Percentiles rank a stretch among this genome's conserved stretches.
phyloP scores from a whole-genome alignment of 129 eudicot species.

The Mikania micrantha region DNA sequence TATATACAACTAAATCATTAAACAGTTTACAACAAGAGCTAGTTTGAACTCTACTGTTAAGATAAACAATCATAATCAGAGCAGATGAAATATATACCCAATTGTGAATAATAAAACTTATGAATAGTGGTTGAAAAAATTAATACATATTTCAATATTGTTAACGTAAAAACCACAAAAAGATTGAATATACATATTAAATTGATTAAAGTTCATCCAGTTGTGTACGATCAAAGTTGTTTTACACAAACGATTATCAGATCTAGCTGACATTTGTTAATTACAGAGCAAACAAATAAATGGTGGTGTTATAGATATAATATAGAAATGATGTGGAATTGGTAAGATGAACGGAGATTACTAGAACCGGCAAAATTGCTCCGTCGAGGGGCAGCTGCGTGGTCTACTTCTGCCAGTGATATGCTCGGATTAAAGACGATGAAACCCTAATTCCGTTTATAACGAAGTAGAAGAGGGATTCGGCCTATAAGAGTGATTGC shows the following conservation, averaged over 20 bases:
- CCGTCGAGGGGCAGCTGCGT: background rate
- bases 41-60: background rate
- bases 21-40: background rate
- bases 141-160: constrained; percentile 83
- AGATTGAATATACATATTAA: background rate
- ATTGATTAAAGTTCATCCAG: no score
- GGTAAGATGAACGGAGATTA: background rate
- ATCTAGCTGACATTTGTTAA: no score
- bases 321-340: no score
- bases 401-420: no score
- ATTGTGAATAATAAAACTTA: background rate
- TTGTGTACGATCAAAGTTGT: no score
- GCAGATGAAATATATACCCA: background rate
- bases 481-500: no score
- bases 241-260: no score
- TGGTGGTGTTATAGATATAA: no score
- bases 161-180: constrained; percentile 40
- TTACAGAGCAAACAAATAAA: no score
- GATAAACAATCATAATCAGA: background rate
- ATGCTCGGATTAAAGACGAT: background rate
- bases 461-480: background rate
- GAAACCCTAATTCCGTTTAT: background rate
- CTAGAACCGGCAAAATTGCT: background rate
- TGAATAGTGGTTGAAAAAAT: background rate
- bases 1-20: background rate